Evolutionary conservation across 1,284 basidiomycete genomes (phyloP).

Genomic region (Cryptococcus sp.): DNA sequence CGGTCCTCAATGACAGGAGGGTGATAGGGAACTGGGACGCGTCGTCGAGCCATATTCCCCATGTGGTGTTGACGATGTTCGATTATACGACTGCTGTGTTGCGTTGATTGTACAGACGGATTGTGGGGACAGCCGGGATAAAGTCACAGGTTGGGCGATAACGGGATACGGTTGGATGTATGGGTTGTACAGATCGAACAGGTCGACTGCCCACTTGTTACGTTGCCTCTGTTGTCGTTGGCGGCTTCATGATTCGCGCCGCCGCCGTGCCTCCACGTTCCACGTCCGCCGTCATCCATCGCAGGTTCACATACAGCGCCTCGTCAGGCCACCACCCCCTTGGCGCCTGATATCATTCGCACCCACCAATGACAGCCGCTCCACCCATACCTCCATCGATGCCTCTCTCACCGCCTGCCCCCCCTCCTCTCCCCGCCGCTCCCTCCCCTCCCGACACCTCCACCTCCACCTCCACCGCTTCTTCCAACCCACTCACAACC

Average conservation of each 20-base stretch:
- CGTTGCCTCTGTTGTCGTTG: too few relatives aligned
- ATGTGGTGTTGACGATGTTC: background rate
- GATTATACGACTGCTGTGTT: background rate
- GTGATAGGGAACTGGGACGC: constrained; percentile 2
- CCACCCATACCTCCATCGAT: background rate
- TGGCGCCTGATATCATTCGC: too few relatives aligned
- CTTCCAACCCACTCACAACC: constrained; percentile 40
- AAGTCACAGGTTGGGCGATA: too few relatives aligned
- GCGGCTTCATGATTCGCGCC: background rate
- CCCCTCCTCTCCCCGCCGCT: background rate
- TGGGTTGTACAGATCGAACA: too few relatives aligned
- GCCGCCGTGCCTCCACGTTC: background rate
- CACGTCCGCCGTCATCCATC: background rate
- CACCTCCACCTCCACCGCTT: background rate
- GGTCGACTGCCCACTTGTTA: too few relatives aligned
- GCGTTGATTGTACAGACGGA: too few relatives aligned
- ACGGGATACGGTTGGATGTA: too few relatives aligned
- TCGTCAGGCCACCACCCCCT: too few relatives aligned
- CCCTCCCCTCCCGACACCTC: background rate
- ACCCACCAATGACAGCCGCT: too few relatives aligned
- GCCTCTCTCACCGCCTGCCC: background rate
- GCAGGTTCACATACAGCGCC: background rate
- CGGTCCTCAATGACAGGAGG: background rate
- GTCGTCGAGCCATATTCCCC: constrained; percentile 8
- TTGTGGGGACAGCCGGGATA: background rate